phyloP scores from a whole-genome alignment of 805 yeast genomes.

The Ogataea haglerorum region DNA sequence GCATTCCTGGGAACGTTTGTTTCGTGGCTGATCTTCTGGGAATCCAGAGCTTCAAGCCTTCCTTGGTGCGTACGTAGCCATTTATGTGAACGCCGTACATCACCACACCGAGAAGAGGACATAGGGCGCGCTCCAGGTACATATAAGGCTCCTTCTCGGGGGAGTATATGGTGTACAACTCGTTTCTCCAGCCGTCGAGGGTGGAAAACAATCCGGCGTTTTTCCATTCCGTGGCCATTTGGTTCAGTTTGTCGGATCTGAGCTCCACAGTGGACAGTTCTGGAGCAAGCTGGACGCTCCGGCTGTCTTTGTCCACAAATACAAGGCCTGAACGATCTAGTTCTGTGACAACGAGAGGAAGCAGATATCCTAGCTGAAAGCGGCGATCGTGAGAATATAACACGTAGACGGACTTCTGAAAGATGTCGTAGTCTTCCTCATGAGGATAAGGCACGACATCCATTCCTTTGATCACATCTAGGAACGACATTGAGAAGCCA shows the following conservation, averaged over 20 bases:
- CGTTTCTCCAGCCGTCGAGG: constrained; percentile 79
- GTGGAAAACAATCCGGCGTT: constrained; percentile 35
- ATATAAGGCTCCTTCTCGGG: constrained; percentile 57
- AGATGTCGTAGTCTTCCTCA: constrained; percentile 15
- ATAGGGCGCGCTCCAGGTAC: constrained; percentile 73
- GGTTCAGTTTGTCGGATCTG: constrained; percentile 39
- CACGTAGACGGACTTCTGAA: constrained; percentile 27
- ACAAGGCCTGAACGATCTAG: constrained; percentile 23
- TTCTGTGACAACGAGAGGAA: constrained; percentile 33
- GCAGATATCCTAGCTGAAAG: constrained; percentile 38
- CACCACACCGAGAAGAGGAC: constrained; percentile 78
- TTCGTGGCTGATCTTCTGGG: constrained; percentile 77
- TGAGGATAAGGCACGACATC: constrained; percentile 33
- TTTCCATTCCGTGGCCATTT: constrained; percentile 42
- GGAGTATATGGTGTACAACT: constrained; percentile 68
- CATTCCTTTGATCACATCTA: constrained; percentile 29
- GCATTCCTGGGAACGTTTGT: constrained; percentile 84
- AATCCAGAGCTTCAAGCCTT: constrained; percentile 63
- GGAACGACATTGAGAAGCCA: constrained; percentile 13
- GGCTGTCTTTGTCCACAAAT: constrained; percentile 24
- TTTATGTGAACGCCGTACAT: constrained; percentile 88
- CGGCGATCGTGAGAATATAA: constrained; percentile 36
- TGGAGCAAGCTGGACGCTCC: constrained; percentile 30
- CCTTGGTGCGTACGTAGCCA: constrained; percentile 52
- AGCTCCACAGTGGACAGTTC: constrained; percentile 37